Percentiles rank a stretch among this genome's conserved stretches.
These are phyloP conservation scores for Backusella morwellensis DNA, from an alignment of 192 early-diverging fungal species.

Conservation along the genomic window DNA sequence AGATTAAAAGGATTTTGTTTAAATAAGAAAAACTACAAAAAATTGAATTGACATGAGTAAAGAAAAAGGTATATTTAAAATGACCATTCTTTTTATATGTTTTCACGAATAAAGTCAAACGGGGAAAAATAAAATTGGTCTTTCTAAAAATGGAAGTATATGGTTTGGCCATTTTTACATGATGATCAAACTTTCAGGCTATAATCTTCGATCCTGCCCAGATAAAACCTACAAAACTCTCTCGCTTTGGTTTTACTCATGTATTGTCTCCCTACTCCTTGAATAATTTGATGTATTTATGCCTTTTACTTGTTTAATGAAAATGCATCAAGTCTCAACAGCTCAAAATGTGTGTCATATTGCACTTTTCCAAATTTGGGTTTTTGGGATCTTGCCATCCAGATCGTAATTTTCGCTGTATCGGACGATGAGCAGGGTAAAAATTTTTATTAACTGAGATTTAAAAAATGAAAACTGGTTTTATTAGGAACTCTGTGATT, in stretches of 20 bases:
- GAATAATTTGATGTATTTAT: background rate
- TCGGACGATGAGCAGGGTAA: background rate
- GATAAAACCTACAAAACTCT: background rate
- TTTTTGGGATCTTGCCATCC: background rate
- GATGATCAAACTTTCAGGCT: background rate
- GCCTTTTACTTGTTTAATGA: background rate
- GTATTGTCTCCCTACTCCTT: background rate
- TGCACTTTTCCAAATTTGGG: background rate
- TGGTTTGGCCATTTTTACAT: background rate
- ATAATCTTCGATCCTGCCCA: background rate
- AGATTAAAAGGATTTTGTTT: background rate
- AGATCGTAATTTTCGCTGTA: background rate
- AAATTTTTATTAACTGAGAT: background rate
- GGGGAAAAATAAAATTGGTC: background rate
- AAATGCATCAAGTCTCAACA: background rate
- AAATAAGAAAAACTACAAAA: background rate
- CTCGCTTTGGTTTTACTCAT: background rate
- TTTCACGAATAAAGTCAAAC: background rate
- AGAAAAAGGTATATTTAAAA: background rate
- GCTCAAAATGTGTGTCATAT: background rate
- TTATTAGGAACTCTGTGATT: background rate
- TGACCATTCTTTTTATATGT: slow-evolving; percentile 1
- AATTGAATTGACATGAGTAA: background rate
- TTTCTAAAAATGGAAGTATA: background rate
- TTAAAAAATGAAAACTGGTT: background rate